phyloP scores from a whole-genome alignment of 2,329 filamentous ascomycete genomes.

The Xylaria sp. region DNA sequence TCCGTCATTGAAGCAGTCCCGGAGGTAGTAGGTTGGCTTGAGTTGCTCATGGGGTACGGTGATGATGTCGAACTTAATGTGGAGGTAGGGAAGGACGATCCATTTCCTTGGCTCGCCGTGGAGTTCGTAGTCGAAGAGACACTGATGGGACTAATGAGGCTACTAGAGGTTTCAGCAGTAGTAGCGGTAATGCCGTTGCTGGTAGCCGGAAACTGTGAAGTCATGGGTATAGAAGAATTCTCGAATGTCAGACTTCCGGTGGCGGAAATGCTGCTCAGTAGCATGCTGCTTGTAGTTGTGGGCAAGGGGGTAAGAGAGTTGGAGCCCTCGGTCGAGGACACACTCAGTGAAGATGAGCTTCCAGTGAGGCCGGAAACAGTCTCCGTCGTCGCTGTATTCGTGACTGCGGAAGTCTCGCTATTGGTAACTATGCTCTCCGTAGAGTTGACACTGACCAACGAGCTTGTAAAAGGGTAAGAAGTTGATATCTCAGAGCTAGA shows the following conservation, averaged over 20 bases:
- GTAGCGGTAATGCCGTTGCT: slow-evolving; percentile 22
- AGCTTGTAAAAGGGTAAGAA: slow-evolving; percentile 26
- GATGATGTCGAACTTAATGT: not conserved
- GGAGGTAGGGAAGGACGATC: not conserved
- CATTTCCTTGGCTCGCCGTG: slow-evolving; percentile 2
- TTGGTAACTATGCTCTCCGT: slow-evolving; percentile 6
- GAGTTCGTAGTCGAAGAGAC: slow-evolving; percentile 17
- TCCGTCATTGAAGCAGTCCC: slow-evolving; percentile 9
- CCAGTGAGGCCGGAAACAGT: not conserved
- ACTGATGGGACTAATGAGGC: slow-evolving; percentile 14
- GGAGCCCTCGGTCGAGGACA: not conserved
- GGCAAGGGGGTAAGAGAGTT: not conserved
- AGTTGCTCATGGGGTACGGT: slow-evolving; percentile 11
- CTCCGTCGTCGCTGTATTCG: slow-evolving; percentile 7
- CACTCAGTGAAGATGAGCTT: slow-evolving; percentile 8
- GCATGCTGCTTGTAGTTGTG: slow-evolving; percentile 16
- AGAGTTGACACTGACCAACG: not conserved
- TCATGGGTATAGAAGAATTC: slow-evolving; percentile 19
- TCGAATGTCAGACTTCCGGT: slow-evolving; percentile 43
- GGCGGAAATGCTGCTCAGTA: slow-evolving; percentile 42
- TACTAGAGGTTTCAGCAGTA: slow-evolving; percentile 19
- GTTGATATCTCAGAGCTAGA: slow-evolving; percentile 25
- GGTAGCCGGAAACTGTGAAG: slow-evolving; percentile 31
- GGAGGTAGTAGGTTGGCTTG: slow-evolving; percentile 13
- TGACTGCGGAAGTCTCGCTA: slow-evolving; percentile 7